phyloP scores from a whole-genome alignment of 2,329 filamentous ascomycete genomes.

The Monilinia laxa region DNA sequence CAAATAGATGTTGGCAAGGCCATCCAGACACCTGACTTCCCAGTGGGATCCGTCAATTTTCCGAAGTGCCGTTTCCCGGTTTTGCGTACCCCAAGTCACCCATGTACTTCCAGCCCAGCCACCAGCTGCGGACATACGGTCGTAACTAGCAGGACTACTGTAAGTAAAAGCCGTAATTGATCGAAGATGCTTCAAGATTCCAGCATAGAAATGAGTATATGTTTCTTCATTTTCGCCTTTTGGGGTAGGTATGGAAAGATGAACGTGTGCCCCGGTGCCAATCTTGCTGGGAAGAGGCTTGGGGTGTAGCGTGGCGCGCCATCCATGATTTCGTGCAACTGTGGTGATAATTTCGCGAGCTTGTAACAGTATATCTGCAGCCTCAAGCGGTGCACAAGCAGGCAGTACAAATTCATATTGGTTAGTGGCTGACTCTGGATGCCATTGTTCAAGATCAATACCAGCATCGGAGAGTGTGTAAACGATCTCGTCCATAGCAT shows the following conservation, averaged over 20 bases:
- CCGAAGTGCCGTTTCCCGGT: constrained; percentile 6
- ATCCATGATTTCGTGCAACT: constrained; percentile 11
- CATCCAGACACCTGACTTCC: constrained; percentile 24
- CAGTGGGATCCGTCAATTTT: constrained; percentile 19
- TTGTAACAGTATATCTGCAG: constrained; percentile 19
- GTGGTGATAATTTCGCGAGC: constrained; percentile 17
- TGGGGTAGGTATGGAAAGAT: constrained; percentile 19
- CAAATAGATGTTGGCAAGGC: constrained; percentile 24
- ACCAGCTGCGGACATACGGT: neutral
- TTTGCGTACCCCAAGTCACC: constrained; percentile 21
- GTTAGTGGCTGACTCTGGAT: constrained; percentile 15
- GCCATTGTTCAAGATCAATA: constrained; percentile 19
- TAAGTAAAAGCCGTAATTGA: constrained; percentile 22
- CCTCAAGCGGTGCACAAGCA: constrained; percentile 19
- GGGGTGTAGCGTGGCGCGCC: constrained; percentile 42
- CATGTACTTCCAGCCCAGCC: constrained; percentile 22
- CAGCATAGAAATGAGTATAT: constrained; percentile 21
- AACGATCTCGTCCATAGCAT: constrained; percentile 65
- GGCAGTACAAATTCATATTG: constrained; percentile 24
- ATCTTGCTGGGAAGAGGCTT: constrained; percentile 3
- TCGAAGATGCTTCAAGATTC: constrained; percentile 21
- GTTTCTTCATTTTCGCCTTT: constrained; percentile 40
- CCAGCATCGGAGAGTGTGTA: constrained; percentile 54
- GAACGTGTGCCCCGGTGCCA: constrained; percentile 17
- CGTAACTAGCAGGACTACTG: constrained; percentile 7